Base-by-base conservation (phyloP, 208 protist species). In the Trypanosomatidae sp. region DNA sequence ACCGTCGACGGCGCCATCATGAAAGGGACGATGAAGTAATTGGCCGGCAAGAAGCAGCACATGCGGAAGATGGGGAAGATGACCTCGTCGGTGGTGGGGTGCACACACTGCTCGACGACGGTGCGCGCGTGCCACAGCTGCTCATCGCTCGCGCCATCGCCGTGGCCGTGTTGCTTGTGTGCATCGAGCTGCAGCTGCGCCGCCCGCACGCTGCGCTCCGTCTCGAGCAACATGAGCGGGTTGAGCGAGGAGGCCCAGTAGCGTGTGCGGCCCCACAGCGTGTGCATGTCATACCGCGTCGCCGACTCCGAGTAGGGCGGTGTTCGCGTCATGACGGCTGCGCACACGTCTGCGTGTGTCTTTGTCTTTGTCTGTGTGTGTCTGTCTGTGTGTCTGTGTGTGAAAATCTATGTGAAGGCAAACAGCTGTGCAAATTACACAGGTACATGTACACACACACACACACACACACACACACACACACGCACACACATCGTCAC, bases 11-110 rank as follows among this genome's bases (percentile, higher is more conserved):
- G 80, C 23, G 60, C 43, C 76, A 96, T 82, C 80, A 96, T 92
- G 58, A 79, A 83, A 1, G 81, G 75, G 22, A 91, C 81, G 32
- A 97, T 73, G 23, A 91, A 41, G 43, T 77, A 77, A 65, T 97
- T 97, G 47, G 89, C 71, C 3, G 93, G 93, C 28, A 96, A 64
- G 59, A 96, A 96, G 28, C 76, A 71, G 38, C 74, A 90, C 74
- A 97, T 88, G 48, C 92, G 80, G 48, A 95, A 96, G 26, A 70
- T 57, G n/a, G 78, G 63, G 11, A 71, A 66, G 22, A 97, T 82
- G 15, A 84, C 72, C 4, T 96, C 87, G 21, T 75, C 71, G 6
- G 79, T 90, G 38, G 92, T 92, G 4, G 89, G 89, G 63, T 97
- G 92, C 4, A 97, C 52, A 48, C 74, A 91, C 27, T 71, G 73